A percentile compares a stretch with the other conserved stretches of the same genome.
Evolutionary conservation across 2,329 filamentous ascomycete species (phyloP).

Genomic region (Aspergillus nomiae): DNA sequence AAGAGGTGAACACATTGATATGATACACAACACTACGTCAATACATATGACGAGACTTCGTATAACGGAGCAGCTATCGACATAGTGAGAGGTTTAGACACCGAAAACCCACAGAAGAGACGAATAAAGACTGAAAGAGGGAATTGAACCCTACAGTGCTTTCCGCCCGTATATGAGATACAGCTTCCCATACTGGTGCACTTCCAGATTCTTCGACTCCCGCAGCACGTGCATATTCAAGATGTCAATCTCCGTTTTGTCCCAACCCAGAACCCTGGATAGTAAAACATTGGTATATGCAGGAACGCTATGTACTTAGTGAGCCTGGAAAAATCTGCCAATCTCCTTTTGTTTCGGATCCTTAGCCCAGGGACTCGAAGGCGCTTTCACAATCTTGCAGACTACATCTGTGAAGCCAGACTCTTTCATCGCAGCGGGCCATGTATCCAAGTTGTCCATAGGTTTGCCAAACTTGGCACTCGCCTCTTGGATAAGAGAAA

Average conservation of each 20-base stretch:
- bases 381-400: conserved; percentile 50
- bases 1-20: too few species aligned
- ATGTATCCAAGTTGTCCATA: conserved; percentile 38
- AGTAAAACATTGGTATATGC: not conserved
- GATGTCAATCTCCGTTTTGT: not conserved
- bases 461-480: conserved; percentile 35
- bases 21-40: too few species aligned
- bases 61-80: too few species aligned
- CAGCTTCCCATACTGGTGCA: conserved; percentile 4
- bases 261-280: not conserved
- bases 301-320: conserved; percentile 5
- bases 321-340: conserved; percentile 25
- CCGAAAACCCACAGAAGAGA: not conserved
- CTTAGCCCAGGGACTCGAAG: conserved; percentile 51
- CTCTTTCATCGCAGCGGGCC: conserved; percentile 44
- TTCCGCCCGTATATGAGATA: conserved; percentile 1
- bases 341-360: conserved; percentile 48
- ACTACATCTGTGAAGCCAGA: conserved; percentile 57
- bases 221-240: not conserved
- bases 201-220: not conserved
- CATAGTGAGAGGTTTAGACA: too few species aligned
- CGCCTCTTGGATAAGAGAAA: conserved; percentile 24
- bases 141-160: not conserved
- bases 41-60: too few species aligned
- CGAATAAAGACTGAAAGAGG: not conserved